Conservation (phyloP, 441 rosid species). For the Metrosideros polymorpha region DNA sequence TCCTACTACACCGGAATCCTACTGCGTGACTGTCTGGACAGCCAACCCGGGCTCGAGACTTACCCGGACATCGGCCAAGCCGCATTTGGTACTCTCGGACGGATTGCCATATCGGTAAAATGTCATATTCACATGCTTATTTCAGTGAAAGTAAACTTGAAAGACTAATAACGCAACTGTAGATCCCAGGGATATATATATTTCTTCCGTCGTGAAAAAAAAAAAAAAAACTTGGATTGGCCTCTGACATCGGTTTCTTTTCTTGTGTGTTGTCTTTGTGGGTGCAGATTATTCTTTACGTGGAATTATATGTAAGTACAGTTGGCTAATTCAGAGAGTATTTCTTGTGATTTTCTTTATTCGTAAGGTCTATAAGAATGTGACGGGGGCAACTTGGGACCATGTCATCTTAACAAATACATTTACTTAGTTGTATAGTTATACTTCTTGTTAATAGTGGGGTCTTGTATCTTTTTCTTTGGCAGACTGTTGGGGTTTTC, state of each 20-base stretch:
- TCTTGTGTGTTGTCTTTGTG: not conserved
- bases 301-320: slow-evolving; percentile 85
- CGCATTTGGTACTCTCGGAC: slow-evolving; percentile 72
- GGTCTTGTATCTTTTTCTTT: not conserved
- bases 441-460: not conserved
- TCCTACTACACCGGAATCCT: slow-evolving; percentile 88
- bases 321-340: not conserved
- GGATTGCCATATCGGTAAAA: slow-evolving; percentile 25
- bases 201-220: not conserved
- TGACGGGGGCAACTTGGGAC: not conserved
- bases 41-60: slow-evolving; percentile 74
- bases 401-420: not conserved
- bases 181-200: not conserved
- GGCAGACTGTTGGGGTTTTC: not conserved
- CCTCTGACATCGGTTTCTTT: not conserved
- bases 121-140: not conserved
- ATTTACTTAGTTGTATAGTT: not conserved
- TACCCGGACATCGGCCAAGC: slow-evolving; percentile 95
- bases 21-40: slow-evolving; percentile 64
- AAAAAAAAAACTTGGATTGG: not conserved
- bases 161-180: not conserved
- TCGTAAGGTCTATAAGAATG: not conserved
- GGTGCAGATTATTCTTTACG: slow-evolving; percentile 69
- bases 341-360: not conserved
- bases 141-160: not conserved